Evolutionary conservation across 1,139 yeast species (phyloP).

Genomic region (Suhomyces ambrosiae): DNA sequence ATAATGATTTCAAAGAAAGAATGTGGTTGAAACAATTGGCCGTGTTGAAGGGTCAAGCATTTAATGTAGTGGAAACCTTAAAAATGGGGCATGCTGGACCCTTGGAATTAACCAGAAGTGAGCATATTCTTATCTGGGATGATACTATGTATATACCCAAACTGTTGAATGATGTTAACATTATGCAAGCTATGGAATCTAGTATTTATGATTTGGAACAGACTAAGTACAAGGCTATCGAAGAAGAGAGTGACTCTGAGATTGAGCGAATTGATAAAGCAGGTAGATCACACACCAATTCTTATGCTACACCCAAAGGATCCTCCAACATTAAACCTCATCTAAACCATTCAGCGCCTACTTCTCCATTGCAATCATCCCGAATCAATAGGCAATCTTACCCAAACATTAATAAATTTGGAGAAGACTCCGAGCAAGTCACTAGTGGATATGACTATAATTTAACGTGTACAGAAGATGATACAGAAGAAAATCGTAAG

Average conservation of each 20-base stretch:
- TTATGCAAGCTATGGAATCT: constrained; percentile 23
- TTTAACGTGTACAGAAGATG: constrained; percentile 6
- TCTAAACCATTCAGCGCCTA: neutral
- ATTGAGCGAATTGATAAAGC: neutral
- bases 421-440: neutral
- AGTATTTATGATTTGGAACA: constrained; percentile 23
- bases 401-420: constrained; percentile 1
- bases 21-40: constrained; percentile 73
- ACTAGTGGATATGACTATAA: constrained; percentile 19
- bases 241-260: neutral
- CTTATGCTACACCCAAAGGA: neutral
- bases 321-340: neutral
- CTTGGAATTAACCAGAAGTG: constrained; percentile 62
- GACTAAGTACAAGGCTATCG: constrained; percentile 1
- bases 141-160: constrained; percentile 62
- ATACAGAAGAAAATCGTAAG: constrained; percentile 29
- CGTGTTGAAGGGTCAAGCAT: constrained; percentile 77
- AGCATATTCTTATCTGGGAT: constrained; percentile 60
- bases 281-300: neutral
- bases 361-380: neutral
- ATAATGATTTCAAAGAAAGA: constrained; percentile 63
- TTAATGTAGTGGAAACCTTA: constrained; percentile 69
- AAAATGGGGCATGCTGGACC: constrained; percentile 65
- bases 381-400: neutral
- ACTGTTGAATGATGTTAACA: constrained; percentile 17